Percentiles rank a stretch among this genome's conserved stretches.
Conservation (phyloP, 148 eudicot genomes). For the Amaranthus hypochondriacus region DNA sequence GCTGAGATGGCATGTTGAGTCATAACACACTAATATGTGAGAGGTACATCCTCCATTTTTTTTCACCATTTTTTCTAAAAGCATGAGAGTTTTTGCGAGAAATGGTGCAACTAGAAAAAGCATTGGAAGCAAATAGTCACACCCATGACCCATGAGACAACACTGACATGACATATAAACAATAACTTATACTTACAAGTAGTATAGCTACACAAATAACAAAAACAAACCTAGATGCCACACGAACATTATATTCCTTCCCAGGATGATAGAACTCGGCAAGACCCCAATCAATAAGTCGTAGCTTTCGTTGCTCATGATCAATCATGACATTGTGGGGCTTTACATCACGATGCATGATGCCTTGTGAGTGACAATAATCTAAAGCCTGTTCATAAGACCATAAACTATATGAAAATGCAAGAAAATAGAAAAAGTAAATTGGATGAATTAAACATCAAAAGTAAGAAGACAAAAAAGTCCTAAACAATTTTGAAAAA, state of each 20-base stretch:
- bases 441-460: too few relatives aligned
- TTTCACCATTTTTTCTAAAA: too few relatives aligned
- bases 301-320: constrained; percentile 90
- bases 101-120: too few relatives aligned
- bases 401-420: background rate
- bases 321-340: constrained; percentile 98
- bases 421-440: too few relatives aligned
- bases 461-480: too few relatives aligned
- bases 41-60: too few relatives aligned
- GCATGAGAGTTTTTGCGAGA: too few relatives aligned
- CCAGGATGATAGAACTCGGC: constrained; percentile 95
- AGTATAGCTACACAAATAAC: background rate
- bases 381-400: constrained; percentile 62
- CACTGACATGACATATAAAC: background rate
- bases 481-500: too few relatives aligned
- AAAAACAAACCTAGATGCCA: constrained; percentile 80
- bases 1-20: too few relatives aligned
- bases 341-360: constrained; percentile 94
- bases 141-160: background rate
- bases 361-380: constrained; percentile 93
- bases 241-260: constrained; percentile 88
- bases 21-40: too few relatives aligned
- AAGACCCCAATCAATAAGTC: constrained; percentile 93
- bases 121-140: too few relatives aligned
- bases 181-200: background rate